These are phyloP conservation scores for Ilyonectria robusta DNA, from an alignment of 2,329 filamentous ascomycete species.

Conservation along the genomic window DNA sequence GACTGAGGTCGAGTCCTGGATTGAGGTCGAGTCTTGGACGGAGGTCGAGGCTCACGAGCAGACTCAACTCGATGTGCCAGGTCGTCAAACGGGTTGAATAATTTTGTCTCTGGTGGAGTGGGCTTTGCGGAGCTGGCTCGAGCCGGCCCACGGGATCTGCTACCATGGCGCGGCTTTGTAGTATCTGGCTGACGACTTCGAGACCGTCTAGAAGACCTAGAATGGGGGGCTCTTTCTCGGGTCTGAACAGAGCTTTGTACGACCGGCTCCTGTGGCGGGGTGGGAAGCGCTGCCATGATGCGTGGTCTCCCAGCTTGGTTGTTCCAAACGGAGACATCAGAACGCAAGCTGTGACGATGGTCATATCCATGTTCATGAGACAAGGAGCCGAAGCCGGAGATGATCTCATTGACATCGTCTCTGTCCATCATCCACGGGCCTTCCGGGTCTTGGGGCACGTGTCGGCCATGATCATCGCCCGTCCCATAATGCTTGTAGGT, in stretches of 20 bases:
- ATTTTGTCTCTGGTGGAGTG: background rate
- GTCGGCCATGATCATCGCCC: background rate
- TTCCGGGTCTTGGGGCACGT: background rate
- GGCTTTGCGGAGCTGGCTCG: constrained; percentile 2
- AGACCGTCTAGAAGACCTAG: constrained; percentile 9
- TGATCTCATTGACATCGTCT: constrained; percentile 17
- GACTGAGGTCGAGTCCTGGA: background rate
- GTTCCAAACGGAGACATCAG: constrained; percentile 42
- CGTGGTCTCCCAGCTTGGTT: constrained; percentile 33
- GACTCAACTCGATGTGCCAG: constrained; percentile 11
- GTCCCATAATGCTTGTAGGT: constrained; percentile 2
- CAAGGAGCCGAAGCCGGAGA: constrained; percentile 14
- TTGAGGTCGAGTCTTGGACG: background rate
- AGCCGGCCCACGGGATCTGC: background rate
- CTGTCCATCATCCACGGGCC: background rate
- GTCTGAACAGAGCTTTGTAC: background rate
- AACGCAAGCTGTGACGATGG: constrained; percentile 38
- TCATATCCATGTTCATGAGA: constrained; percentile 12
- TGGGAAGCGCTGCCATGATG: constrained; percentile 23
- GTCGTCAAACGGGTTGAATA: constrained; percentile 11
- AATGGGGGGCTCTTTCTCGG: background rate
- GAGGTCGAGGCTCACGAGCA: background rate
- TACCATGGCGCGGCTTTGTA: constrained; percentile 6
- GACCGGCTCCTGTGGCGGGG: constrained; percentile 13
- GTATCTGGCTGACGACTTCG: constrained; percentile 9